Evolutionary conservation across 1,139 yeast genomes (phyloP), one percentile per base, ranked within the genome.

Genomic region (Pneumocystis canis): DNA sequence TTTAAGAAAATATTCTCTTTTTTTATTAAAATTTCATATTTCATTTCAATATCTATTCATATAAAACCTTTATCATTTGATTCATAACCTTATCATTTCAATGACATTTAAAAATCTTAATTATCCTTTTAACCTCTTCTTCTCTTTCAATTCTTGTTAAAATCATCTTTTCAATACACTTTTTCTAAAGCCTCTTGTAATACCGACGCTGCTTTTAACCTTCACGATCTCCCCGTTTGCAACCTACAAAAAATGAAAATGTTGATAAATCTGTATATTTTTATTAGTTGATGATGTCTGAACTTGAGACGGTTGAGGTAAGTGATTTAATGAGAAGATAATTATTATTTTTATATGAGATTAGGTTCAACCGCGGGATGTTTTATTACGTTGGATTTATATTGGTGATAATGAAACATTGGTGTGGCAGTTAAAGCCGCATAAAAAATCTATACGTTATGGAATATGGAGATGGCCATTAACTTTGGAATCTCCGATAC

Each of bases 301-400:
- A 25, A 47, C 30, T 47, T 16, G 54, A 47, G n/a, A 47, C 54
- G 25, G 30, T 47, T 47, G 54, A 47, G 31, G 54, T 47, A 37
- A 37, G 2, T 7, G 1, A 25, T 47, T 9, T 3, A 20, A 1
- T 25, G 1, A 9, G 25, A 25, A 3, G 16, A 25, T 25, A 9
- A 3, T 3, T 9, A 25, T n/a, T 1, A 5, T 3, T 4, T 9
- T 25, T 25, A 47, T 9, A 9, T 47, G 2, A 9, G 80, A 90
- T 64, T 97, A 90, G 73, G 84, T 92, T 54, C 95, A 89, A 70
- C 84, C 95, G 63, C 86, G 88, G 72, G 86, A 92, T 66, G 89
- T 87, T 71, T 82, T 89, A 67, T 86, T 89, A 69, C 88, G 90
- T 69, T 92, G 97, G 97, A 83, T 89, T 65, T 81, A 83, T 67